Percentiles rank a stretch among this genome's conserved stretches.
phyloP scores from a whole-genome alignment of 1,139 yeast species.

The Candida glucosophila region DNA sequence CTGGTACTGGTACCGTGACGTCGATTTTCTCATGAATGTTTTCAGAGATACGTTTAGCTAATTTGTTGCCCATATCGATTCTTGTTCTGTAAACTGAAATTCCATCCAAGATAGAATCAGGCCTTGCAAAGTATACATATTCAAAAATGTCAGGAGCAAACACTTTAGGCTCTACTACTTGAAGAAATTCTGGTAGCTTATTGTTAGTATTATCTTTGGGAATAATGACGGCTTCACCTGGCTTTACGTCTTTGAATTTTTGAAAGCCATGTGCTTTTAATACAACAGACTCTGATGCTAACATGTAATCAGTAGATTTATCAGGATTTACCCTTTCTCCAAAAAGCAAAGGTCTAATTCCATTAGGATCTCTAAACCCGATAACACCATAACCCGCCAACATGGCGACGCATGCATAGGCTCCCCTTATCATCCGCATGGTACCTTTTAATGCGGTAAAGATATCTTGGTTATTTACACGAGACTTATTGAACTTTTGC shows the following conservation, averaged over 20 bases:
- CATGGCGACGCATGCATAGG: constrained; percentile 92
- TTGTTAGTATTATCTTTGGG: constrained; percentile 50
- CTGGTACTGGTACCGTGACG: constrained; percentile 97
- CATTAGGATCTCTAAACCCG: constrained; percentile 96
- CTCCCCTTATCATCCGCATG: constrained; percentile 77
- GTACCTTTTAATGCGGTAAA: constrained; percentile 82
- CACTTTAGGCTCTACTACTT: constrained; percentile 68
- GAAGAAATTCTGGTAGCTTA: constrained; percentile 66
- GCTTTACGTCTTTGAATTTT: constrained; percentile 71
- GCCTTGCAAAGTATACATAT: constrained; percentile 96
- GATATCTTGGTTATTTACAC: constrained; percentile 86
- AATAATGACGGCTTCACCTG: constrained; percentile 95
- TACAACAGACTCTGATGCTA: constrained; percentile 93
- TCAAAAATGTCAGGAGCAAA: constrained; percentile 96
- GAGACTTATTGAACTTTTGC: constrained; percentile 83
- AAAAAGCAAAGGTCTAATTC: constrained; percentile 81
- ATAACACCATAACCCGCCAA: constrained; percentile 92
- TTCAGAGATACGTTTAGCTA: constrained; percentile 62
- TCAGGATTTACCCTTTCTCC: constrained; percentile 69
- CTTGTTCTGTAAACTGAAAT: constrained; percentile 90
- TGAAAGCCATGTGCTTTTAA: constrained; percentile 87
- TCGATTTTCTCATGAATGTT: constrained; percentile 59
- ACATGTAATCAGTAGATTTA: constrained; percentile 84
- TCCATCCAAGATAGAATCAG: constrained; percentile 93
- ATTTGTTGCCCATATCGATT: constrained; percentile 86